These are phyloP conservation scores for Backusella westeae DNA, from an alignment of 192 early-diverging fungal genomes.

Conservation along the genomic window DNA sequence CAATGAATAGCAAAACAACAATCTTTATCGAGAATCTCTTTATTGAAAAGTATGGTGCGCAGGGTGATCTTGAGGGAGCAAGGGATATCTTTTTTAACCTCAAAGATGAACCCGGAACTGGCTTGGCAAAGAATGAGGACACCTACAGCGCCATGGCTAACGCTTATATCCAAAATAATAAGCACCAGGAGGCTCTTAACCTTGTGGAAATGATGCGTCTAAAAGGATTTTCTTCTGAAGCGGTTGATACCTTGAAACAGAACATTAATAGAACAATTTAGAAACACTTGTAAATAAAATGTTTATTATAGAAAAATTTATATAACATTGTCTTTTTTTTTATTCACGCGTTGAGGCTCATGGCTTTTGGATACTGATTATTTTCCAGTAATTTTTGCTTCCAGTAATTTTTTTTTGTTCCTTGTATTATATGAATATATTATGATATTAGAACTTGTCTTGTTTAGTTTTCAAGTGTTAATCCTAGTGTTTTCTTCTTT, in stretches of 20 bases:
- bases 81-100: conserved; percentile 44
- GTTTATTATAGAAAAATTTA: neutral
- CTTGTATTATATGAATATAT: no score
- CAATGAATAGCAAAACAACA: conserved; percentile 36
- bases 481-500: no score
- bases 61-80: conserved; percentile 35
- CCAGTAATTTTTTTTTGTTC: no score
- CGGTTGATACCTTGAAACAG: conserved; percentile 13
- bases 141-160: conserved; percentile 59
- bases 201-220: conserved; percentile 26
- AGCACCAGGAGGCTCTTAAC: conserved; percentile 33
- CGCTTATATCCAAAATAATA: conserved; percentile 42
- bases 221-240: conserved; percentile 29
- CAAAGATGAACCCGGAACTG: conserved; percentile 31
- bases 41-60: conserved; percentile 50
- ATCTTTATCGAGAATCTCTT: conserved; percentile 57
- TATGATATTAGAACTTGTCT: no score
- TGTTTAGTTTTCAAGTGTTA: no score
- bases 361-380: no score
- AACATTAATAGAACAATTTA: neutral
- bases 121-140: conserved; percentile 46
- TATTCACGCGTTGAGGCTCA: no score
- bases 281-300: neutral
- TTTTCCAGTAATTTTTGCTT: no score
- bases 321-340: no score